Conservation (phyloP, 1,139 yeast species). For the Hansenula sp. region DNA sequence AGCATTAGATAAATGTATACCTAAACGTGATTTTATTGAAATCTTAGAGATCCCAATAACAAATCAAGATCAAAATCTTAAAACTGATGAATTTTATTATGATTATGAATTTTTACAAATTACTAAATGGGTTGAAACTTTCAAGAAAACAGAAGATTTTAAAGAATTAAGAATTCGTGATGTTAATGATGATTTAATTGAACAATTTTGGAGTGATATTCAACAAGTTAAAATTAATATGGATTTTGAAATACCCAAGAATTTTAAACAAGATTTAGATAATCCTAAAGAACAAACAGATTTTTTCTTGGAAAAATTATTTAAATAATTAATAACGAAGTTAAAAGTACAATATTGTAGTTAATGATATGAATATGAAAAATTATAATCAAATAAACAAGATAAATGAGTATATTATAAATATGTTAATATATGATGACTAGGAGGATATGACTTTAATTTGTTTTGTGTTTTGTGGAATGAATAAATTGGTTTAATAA, state of each 20-base stretch:
- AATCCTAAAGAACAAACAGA: constrained; percentile 14
- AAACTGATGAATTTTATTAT: constrained; percentile 28
- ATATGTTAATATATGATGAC: too few species aligned
- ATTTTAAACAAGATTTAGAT: constrained; percentile 8
- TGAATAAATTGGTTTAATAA: constrained; percentile 40
- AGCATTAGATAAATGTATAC: constrained; percentile 83
- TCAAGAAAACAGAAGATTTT: constrained; percentile 9
- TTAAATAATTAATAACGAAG: too few species aligned
- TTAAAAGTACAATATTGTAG: too few species aligned
- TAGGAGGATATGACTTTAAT: too few species aligned
- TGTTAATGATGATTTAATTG: constrained; percentile 6
- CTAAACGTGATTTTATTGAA: constrained; percentile 51
- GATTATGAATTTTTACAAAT: constrained; percentile 46
- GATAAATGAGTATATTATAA: too few species aligned
- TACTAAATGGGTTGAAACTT: constrained; percentile 26
- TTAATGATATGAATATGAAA: too few species aligned
- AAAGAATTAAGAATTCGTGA: constrained; percentile 10
- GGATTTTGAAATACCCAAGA: constrained; percentile 6
- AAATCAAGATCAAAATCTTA: constrained; percentile 22
- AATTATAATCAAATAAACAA: too few species aligned
- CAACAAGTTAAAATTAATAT: constrained; percentile 6
- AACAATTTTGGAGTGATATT: constrained; percentile 15
- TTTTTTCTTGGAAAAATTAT: constrained; percentile 5
- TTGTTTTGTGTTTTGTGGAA: neutral
- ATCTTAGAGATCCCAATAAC: constrained; percentile 34